phyloP scores from a whole-genome alignment of 176 grass and related monocot genomes.

The Aegilops bicornis region DNA sequence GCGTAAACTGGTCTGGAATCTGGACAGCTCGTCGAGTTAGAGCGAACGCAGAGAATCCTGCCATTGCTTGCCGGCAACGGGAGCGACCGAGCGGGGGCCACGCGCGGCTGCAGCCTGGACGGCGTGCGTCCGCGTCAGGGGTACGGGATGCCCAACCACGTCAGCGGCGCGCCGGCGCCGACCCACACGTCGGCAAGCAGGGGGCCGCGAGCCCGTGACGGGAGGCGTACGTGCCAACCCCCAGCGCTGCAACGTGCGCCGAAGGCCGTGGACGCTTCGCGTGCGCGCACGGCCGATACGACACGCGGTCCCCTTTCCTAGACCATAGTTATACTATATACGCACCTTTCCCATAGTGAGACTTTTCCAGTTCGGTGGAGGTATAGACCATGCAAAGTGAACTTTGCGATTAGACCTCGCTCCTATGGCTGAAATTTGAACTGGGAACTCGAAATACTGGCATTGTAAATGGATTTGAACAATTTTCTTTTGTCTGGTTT shows the following conservation, averaged over 20 bases:
- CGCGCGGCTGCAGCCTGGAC: too few relatives aligned
- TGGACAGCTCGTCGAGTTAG: background rate
- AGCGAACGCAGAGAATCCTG: background rate
- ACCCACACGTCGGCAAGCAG: background rate
- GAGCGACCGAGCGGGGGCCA: background rate
- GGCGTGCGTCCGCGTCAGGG: background rate
- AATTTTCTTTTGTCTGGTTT: too few relatives aligned
- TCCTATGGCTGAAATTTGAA: too few relatives aligned
- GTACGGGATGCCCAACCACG: background rate
- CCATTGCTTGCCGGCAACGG: background rate
- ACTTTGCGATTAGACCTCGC: too few relatives aligned
- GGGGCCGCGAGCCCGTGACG: background rate
- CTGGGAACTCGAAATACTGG: too few relatives aligned
- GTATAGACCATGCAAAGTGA: too few relatives aligned
- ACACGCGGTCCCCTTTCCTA: background rate
- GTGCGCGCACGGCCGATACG: background rate
- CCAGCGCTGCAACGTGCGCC: background rate
- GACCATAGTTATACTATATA: background rate
- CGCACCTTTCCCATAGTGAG: background rate
- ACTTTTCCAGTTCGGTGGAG: too few relatives aligned
- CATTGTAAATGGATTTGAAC: too few relatives aligned
- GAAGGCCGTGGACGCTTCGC: background rate
- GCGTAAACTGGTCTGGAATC: too few relatives aligned
- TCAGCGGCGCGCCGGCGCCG: background rate
- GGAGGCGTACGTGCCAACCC: slow-evolving; percentile 12